Conservation (phyloP, 192 early-diverging fungal species). For the Linderina pennispora region DNA sequence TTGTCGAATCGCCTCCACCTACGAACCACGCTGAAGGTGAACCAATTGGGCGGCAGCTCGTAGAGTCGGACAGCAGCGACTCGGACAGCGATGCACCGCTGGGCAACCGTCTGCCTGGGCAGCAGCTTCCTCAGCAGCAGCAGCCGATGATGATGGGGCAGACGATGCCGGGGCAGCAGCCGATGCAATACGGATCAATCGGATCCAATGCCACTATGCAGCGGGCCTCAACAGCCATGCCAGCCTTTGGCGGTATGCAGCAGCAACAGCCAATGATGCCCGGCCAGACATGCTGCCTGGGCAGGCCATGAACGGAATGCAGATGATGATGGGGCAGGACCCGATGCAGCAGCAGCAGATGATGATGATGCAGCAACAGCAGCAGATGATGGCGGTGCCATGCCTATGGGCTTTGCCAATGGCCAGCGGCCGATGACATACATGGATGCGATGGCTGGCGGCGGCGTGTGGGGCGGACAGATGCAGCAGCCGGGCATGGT, state of each 20-base stretch:
- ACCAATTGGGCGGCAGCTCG: slow-evolving; percentile 15
- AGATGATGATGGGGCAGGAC: slow-evolving; percentile 28
- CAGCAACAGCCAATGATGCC: slow-evolving; percentile 3
- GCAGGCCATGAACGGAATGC: slow-evolving; percentile 12
- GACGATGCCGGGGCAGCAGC: slow-evolving; percentile 24
- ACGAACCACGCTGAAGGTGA: background rate
- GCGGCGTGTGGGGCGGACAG: slow-evolving; percentile 32
- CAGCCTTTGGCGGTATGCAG: slow-evolving; percentile 11
- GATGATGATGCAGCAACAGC: slow-evolving; percentile 31
- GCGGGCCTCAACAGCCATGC: slow-evolving; percentile 22
- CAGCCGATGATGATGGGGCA: slow-evolving; percentile 2
- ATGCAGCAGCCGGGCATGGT: slow-evolving; percentile 25
- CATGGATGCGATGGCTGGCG: slow-evolving; percentile 26
- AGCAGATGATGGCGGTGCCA: slow-evolving; percentile 23
- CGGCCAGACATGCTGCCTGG: slow-evolving; percentile 16
- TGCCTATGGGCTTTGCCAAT: slow-evolving; percentile 35
- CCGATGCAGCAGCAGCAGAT: slow-evolving; percentile 11
- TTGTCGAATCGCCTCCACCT: slow-evolving; percentile 33
- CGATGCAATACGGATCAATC: no score
- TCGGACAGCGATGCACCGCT: slow-evolving; percentile 37
- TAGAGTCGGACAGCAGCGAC: slow-evolving; percentile 33
- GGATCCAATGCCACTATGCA: no score
- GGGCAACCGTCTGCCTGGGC: slow-evolving; percentile 25
- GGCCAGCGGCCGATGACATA: slow-evolving; percentile 30
- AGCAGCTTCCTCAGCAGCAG: background rate